These are phyloP conservation scores for Fraxinus sp. DNA, from an alignment of 305 asterid genomes.

Conservation along the genomic window DNA sequence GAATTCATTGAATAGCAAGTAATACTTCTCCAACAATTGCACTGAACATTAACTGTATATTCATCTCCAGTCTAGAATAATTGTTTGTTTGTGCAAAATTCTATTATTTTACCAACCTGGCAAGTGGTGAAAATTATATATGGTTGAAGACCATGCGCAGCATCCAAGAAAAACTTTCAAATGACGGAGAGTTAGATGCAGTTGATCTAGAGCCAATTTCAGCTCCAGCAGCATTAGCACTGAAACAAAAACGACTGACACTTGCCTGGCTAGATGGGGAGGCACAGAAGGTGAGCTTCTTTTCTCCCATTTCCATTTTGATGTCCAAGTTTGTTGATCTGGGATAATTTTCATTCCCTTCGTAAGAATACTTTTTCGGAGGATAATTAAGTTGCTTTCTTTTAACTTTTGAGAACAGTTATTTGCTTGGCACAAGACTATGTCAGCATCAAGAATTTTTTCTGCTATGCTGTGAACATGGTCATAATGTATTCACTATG, in stretches of 20 bases:
- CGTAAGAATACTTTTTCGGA: slow-evolving; percentile 1
- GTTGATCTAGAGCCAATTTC: slow-evolving; percentile 49
- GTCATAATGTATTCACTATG: neutral
- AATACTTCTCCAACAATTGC: neutral
- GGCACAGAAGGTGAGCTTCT: slow-evolving; percentile 65
- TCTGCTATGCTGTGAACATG: neutral
- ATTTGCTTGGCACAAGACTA: neutral
- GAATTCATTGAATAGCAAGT: neutral
- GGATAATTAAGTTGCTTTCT: neutral
- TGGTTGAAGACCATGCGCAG: slow-evolving; percentile 85
- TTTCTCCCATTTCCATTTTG: slow-evolving; percentile 20
- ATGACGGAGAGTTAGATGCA: slow-evolving; percentile 39
- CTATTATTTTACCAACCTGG: slow-evolving; percentile 23
- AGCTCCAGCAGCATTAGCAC: slow-evolving; percentile 60
- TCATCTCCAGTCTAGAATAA: neutral
- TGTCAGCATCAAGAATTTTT: neutral
- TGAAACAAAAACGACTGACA: slow-evolving; percentile 70
- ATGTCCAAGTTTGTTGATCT: slow-evolving; percentile 3
- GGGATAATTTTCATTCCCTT: neutral
- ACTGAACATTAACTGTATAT: neutral
- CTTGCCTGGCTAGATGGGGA: slow-evolving; percentile 99
- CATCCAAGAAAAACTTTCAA: slow-evolving; percentile 67
- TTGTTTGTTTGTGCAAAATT: neutral
- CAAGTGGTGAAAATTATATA: slow-evolving; percentile 35
- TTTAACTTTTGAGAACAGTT: neutral